These are phyloP conservation scores for Ephemerocybe angulata DNA, from an alignment of 768 basidiomycete genomes.

Conservation along the genomic window DNA sequence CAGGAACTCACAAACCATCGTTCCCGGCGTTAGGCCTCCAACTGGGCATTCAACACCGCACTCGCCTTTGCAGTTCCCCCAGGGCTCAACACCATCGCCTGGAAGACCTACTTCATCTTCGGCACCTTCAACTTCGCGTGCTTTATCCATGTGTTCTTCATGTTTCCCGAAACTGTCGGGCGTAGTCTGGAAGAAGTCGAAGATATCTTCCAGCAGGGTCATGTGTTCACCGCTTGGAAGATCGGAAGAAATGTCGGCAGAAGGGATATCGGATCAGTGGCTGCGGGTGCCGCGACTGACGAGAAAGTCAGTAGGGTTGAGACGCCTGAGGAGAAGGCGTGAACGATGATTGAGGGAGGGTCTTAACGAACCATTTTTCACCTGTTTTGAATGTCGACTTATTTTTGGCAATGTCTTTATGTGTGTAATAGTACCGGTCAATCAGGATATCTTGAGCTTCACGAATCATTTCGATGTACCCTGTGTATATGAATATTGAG, in stretches of 20 bases:
- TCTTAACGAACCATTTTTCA: too few species aligned
- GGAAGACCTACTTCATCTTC: conserved; percentile 77
- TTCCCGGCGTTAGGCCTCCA: conserved; percentile 32
- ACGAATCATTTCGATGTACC: too few species aligned
- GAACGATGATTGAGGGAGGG: too few species aligned
- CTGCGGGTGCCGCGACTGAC: background rate
- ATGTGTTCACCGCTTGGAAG: conserved; percentile 69
- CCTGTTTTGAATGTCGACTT: too few species aligned
- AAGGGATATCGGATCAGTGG: conserved; percentile 27
- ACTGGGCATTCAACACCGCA: conserved; percentile 72
- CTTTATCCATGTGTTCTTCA: conserved; percentile 69
- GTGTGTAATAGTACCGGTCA: too few species aligned
- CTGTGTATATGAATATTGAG: too few species aligned
- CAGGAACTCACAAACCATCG: background rate
- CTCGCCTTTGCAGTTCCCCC: conserved; percentile 77
- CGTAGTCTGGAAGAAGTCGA: conserved; percentile 77
- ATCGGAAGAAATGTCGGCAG: conserved; percentile 58
- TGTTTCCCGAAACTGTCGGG: conserved; percentile 76
- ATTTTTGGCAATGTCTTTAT: too few species aligned
- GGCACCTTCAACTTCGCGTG: conserved; percentile 73
- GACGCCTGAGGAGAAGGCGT: conserved; percentile 16
- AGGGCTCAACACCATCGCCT: conserved; percentile 60
- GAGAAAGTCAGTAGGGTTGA: conserved; percentile 9
- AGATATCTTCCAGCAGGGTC: conserved; percentile 68
- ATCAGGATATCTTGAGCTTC: too few species aligned